A percentile compares a stretch with the other conserved stretches of the same genome.
These are phyloP conservation scores for Pythium dissimile DNA, from an alignment of 352 stramenopile genomes.

Conservation along the genomic window DNA sequence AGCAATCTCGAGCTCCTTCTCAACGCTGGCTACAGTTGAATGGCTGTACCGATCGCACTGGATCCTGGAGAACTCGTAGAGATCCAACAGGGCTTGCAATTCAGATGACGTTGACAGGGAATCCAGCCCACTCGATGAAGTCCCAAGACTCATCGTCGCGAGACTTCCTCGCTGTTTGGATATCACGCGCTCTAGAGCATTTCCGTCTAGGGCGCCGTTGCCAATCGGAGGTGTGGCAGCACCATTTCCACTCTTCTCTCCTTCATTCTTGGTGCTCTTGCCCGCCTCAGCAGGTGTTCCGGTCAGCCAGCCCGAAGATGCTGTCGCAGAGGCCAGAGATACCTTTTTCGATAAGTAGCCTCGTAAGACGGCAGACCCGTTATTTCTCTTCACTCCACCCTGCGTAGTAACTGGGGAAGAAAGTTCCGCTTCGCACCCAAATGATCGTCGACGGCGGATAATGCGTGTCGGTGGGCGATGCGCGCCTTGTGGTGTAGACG, in stretches of 20 bases:
- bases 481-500: background rate
- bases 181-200: conserved; percentile 1
- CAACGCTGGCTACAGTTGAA: conserved; percentile 43
- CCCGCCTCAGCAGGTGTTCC: background rate
- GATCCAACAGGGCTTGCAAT: conserved; percentile 50
- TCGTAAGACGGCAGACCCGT: conserved; percentile 34
- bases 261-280: background rate
- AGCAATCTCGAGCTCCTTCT: conserved; percentile 82
- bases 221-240: conserved; percentile 18
- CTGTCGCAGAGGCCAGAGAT: conserved; percentile 11
- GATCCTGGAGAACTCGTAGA: conserved; percentile 59
- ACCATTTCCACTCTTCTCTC: conserved; percentile 10
- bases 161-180: conserved; percentile 18
- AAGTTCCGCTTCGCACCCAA: conserved; percentile 69
- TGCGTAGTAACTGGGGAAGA: conserved; percentile 6
- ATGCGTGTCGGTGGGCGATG: conserved; percentile 11
- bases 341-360: conserved; percentile 41
- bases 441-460: conserved; percentile 68
- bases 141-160: background rate
- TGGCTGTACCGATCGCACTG: conserved; percentile 79
- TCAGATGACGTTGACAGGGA: conserved; percentile 21
- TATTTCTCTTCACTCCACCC: conserved; percentile 36
- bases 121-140: background rate
- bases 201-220: background rate
- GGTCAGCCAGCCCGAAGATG: conserved; percentile 15